Conservation (phyloP, 1,284 basidiomycete genomes). For the Wolfiporia cocos region DNA sequence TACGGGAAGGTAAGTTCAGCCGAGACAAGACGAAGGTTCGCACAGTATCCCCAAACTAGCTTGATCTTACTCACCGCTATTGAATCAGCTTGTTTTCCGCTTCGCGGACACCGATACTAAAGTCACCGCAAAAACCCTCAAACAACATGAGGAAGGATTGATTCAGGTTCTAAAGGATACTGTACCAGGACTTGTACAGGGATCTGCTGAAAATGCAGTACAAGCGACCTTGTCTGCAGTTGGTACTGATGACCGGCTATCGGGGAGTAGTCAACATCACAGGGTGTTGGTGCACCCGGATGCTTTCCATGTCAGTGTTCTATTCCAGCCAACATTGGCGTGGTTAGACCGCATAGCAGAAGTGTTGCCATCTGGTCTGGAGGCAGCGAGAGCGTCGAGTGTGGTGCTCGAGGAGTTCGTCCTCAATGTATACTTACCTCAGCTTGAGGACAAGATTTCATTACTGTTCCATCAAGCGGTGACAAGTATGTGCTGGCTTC, state of each 20-base stretch:
- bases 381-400: constrained; percentile 67
- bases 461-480: constrained; percentile 84
- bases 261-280: constrained; percentile 74
- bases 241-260: constrained; percentile 64
- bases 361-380: constrained; percentile 69
- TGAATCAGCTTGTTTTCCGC: constrained; percentile 75
- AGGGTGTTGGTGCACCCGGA: constrained; percentile 85
- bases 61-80: constrained; percentile 4
- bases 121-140: constrained; percentile 60
- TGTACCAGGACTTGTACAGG: constrained; percentile 89
- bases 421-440: constrained; percentile 87
- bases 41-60: no score
- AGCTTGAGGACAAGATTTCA: constrained; percentile 93
- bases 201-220: constrained; percentile 51
- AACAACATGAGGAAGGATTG: constrained; percentile 80
- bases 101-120: constrained; percentile 87
- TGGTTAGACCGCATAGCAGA: constrained; percentile 76
- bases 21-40: constrained; percentile 76
- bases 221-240: constrained; percentile 56
- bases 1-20: constrained; percentile 76
- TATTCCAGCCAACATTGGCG: constrained; percentile 90
- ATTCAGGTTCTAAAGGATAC: constrained; percentile 82
- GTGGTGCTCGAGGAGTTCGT: constrained; percentile 92
- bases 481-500: constrained; percentile 42
- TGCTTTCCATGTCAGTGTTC: constrained; percentile 90